Percentiles rank a stretch among this genome's conserved stretches.
These are phyloP conservation scores for Coemansia sp. DNA, from an alignment of 192 early-diverging fungal genomes.

Conservation along the genomic window DNA sequence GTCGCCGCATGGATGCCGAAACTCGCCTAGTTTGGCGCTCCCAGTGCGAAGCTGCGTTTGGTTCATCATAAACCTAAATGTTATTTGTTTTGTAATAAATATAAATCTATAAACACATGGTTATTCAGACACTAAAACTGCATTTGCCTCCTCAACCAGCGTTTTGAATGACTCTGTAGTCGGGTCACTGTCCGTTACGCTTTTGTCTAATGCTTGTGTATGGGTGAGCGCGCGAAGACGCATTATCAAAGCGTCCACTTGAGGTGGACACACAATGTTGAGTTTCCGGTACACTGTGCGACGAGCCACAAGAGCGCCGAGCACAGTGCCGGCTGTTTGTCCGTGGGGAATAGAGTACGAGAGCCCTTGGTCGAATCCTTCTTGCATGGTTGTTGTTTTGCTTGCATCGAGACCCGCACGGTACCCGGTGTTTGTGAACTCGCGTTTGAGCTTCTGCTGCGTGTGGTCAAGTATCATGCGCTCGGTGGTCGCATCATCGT, in stretches of 20 bases:
- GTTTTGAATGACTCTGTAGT: conserved; percentile 7
- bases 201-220: conserved; percentile 1
- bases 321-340: conserved; percentile 13
- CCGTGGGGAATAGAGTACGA: conserved; percentile 23
- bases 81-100: neutral
- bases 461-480: conserved; percentile 21
- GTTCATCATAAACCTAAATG: neutral
- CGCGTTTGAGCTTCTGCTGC: conserved; percentile 21
- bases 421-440: conserved; percentile 35
- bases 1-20: conserved; percentile 42
- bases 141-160: neutral
- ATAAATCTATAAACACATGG: too few species aligned
- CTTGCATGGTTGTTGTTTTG: conserved; percentile 37
- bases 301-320: conserved; percentile 34
- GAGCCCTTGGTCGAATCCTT: conserved; percentile 41
- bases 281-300: conserved; percentile 27
- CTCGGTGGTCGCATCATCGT: conserved; percentile 19
- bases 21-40: conserved; percentile 41
- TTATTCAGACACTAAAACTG: neutral
- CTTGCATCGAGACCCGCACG: conserved; percentile 41
- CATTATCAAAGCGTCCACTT: conserved; percentile 32
- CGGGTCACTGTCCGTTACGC: neutral
- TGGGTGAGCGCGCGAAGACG: conserved; percentile 33
- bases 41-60: conserved; percentile 37
- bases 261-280: neutral